Base-by-base conservation (phyloP, 2,329 filamentous ascomycete species). In the Cladosporium sp. region DNA sequence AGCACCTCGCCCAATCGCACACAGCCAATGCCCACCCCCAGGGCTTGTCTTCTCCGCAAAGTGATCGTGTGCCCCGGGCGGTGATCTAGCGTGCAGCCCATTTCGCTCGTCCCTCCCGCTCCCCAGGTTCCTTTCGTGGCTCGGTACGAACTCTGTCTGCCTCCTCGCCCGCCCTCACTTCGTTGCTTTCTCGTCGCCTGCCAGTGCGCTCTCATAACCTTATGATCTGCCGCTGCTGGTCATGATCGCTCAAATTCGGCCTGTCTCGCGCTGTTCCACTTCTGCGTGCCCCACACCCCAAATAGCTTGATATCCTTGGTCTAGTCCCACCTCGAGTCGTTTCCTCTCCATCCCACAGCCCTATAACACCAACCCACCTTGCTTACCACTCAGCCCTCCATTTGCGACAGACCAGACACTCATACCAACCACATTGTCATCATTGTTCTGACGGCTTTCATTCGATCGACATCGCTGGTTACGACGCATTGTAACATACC, bases 61-160 rank as follows among this genome's bases (percentile, higher is more conserved):
- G 55, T 66, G 65, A 62, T 67, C 64, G 64, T 67, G 62, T 64
- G 60, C 58, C 52, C 59, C 61, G 51, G 47, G 34, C 51, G 50
- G 52, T 60, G 47, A 52, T 55, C 59, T 61, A 51, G 49, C 55
- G 60, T 58, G 59, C 36, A 50, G 52, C 51, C 40, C 38, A 38
- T 20, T 40, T 55, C 39, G 30, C 47, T 52, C 55, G 51, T 51
- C 42, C 19, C 42, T 47, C 42, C 34, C 54, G 34, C 54, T 28
- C 63, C 63, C 63, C 63, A 59, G 61, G 59, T 60, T 63, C 25
- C 54, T 55, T 9, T 34, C 8, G 37, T 49, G 54, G 54, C 54
- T 56, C 54, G 42, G 36, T 36, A 47, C 30, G 34, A 56, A 56
- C 54, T 56, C 54, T 56, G 30, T 19, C 22, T 20, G 36, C 36